Base-by-base conservation (phyloP, 2,329 filamentous ascomycete genomes). In the Ascochyta rabiei region DNA sequence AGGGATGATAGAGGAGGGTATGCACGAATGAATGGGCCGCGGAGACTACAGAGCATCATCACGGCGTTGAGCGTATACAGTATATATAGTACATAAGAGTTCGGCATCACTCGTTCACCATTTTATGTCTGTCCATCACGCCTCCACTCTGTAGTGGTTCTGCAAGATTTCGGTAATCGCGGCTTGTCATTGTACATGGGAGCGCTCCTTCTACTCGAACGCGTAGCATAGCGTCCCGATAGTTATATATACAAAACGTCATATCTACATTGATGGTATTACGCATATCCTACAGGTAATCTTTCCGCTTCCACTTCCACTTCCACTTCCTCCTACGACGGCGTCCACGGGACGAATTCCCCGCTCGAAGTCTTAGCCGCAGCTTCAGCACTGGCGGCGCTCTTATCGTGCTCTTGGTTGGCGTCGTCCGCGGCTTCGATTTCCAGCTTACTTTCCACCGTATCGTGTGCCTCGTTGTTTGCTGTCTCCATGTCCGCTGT, bases 321-420 rank as follows among this genome's bases (percentile, higher is more conserved):
- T 24, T 24, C 23, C 23, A 24, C 23, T 7, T 7, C 23, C 23
- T 30, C 28, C 12, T 30, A 54, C 45, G 51, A 48, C 26, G 39
- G 45, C 34, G 40, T 44, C 40, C 39, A 45, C 12, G 39, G 51
- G 6, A 40, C 13, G 4, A 45, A 1, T 13, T 44, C 51, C 26
- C 51, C 44, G 12, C 15, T 40, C 6, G 33, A 34, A 7, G 45
- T 33, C 21, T 54, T 48, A 15, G 51, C 51, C 13, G 28, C n/a
- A 13, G 39, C 51, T 26, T 45, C 19, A 18, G 34, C 38, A 12
- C 13, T 28, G 12, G 30, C 38, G 12, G 43, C 44, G 1, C 24
- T 31, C 9, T 39, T 54, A 15, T 33, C 23, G 8, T 26, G 24
- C 28, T 48, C 45, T 41, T 48, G 39, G 26, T 24, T 34, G 9